Base-by-base conservation (phyloP, 139 green algal species). In the Ettlia oleoabundans region DNA sequence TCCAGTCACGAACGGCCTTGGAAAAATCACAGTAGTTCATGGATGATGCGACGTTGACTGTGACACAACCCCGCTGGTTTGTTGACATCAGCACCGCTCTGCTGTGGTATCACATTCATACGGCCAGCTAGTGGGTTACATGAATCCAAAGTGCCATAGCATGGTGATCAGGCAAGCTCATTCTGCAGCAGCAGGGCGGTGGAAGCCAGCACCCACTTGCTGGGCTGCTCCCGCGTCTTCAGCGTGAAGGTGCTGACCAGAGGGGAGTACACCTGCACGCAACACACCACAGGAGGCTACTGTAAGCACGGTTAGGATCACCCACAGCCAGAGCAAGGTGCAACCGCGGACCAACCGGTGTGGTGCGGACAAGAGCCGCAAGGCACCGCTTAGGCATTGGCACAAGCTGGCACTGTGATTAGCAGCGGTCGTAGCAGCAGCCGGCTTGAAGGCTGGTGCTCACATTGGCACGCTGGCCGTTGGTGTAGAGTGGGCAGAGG, bases 171-270 rank as follows among this genome's bases (percentile, higher is more conserved):
- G 26, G 71, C 70, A 42, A 24, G n/a, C 71, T 98, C 94, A 68
- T 96, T 93, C 84, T 98, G 93, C 85, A 98, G 86, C 73, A 98
- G 82, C 64, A 97, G 68, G 13, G 93, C 93, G 13, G 94, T 93
- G 32, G 85, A 93, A 0, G 93, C 93, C 40, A 98, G 86, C 15
- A 89, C 88, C 94, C 94, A 97, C 85, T 97, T 96, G 82, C 90
- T 71, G 24, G 90, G 42, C 1, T 85, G 72, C 24, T 96, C 92
- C 38, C 87, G 82, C 3, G 90, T 95, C 76, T 87, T 90, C 80
- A 98, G 85, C 24, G 94, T 96, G 86, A 98, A 97, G 24, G 76
- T 92, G 63, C 71, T 87, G 47, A 97, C 91, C 38, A 90, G 88
- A 6, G 94, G 91, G 24, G 84, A 93, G 88, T 98, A 98, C 26